These are phyloP conservation scores for Microascus cirrosus DNA, from an alignment of 2,329 filamentous ascomycete species.

Conservation along the genomic window DNA sequence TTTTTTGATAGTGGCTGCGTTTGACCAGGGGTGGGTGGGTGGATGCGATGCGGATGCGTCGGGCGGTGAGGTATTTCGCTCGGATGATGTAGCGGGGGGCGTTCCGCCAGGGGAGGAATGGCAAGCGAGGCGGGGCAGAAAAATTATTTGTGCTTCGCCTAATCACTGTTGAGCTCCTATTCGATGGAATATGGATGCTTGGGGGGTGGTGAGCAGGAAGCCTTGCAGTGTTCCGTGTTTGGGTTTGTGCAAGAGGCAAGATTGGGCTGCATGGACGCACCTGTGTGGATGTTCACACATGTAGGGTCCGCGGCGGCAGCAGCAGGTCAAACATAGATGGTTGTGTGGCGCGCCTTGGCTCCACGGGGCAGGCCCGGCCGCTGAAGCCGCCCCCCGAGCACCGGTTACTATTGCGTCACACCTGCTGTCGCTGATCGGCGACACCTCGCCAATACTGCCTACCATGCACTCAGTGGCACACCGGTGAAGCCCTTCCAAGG, in stretches of 20 bases:
- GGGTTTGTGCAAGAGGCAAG: neutral
- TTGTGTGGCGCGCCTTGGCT: neutral
- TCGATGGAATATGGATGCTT: neutral
- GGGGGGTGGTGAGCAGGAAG: too few relatives aligned
- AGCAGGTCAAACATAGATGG: neutral
- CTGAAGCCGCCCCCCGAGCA: neutral
- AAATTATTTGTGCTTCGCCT: too few relatives aligned
- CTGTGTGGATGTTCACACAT: neutral
- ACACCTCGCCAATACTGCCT: neutral
- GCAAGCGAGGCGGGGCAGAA: too few relatives aligned
- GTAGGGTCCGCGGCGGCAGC: neutral
- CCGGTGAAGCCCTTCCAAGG: neutral
- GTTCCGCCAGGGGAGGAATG: neutral
- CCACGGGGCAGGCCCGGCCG: neutral
- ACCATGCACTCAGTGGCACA: neutral
- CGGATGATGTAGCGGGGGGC: too few relatives aligned
- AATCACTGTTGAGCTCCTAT: neutral
- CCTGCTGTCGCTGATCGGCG: neutral
- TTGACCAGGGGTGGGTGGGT: neutral
- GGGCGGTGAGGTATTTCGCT: too few relatives aligned
- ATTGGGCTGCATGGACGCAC: neutral
- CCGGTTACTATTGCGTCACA: neutral
- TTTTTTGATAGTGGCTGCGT: neutral
- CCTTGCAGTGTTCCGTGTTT: too few relatives aligned
- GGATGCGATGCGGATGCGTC: neutral